Conservation (phyloP, 2,329 filamentous ascomycete genomes). For the Fusarium sp. region DNA sequence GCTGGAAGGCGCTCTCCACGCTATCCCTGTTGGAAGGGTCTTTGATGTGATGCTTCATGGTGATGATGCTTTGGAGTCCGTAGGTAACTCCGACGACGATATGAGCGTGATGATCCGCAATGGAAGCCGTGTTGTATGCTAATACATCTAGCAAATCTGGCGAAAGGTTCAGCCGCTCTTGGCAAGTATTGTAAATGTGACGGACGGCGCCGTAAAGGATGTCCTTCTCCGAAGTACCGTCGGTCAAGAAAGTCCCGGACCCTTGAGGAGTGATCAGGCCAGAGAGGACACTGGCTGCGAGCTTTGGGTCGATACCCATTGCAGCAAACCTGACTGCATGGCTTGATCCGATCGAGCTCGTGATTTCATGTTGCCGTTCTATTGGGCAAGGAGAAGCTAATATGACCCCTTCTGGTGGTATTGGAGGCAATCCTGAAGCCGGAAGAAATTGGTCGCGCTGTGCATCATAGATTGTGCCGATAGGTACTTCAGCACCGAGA, state of each 20-base stretch:
- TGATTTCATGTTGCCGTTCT: neutral
- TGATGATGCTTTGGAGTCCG: conserved; percentile 26
- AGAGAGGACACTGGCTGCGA: conserved; percentile 26
- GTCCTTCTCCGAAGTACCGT: rapidly evolving
- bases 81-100: conserved; percentile 28
- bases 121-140: rapidly evolving
- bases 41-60: neutral
- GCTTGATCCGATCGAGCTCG: neutral
- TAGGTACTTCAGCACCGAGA: conserved; percentile 13
- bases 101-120: neutral
- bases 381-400: neutral
- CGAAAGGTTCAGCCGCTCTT: neutral
- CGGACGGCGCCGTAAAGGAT: neutral
- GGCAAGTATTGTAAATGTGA: neutral
- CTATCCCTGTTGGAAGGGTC: neutral
- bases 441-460: conserved; percentile 23
- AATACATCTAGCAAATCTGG: rapidly evolving
- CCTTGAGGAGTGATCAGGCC: conserved; percentile 5
- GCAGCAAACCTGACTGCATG: conserved; percentile 1
- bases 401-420: neutral
- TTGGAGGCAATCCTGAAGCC: neutral
- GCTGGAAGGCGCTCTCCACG: neutral
- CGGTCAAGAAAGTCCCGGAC: conserved; percentile 18
- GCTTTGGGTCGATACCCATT: conserved; percentile 5
- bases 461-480: conserved; percentile 36